Evolutionary conservation across 2,329 filamentous ascomycete genomes (phyloP).

Genomic region (Hirsutella thompsonii): DNA sequence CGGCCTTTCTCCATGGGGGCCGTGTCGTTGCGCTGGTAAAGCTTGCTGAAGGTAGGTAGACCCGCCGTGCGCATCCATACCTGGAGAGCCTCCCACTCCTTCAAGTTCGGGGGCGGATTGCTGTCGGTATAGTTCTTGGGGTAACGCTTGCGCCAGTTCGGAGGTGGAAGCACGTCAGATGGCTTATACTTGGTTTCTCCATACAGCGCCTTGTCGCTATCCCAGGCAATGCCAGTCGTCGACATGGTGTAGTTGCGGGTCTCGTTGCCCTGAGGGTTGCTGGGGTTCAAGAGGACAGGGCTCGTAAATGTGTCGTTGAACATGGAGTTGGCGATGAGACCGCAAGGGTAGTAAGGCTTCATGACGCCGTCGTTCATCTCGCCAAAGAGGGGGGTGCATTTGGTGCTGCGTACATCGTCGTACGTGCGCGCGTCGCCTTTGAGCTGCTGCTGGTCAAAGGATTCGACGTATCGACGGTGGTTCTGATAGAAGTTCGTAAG

Average conservation of each 20-base stretch:
- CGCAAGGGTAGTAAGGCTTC: slow-evolving; percentile 84
- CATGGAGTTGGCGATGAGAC: slow-evolving; percentile 87
- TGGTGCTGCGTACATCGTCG: slow-evolving; percentile 48
- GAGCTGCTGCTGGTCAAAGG: slow-evolving; percentile 72
- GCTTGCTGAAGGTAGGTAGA: slow-evolving; percentile 86
- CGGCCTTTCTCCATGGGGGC: slow-evolving; percentile 52
- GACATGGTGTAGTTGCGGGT: slow-evolving; percentile 59
- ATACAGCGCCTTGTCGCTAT: slow-evolving; percentile 70
- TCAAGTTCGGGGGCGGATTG: slow-evolving; percentile 57
- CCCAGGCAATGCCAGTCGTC: slow-evolving; percentile 74
- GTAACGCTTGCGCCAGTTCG: slow-evolving; percentile 68
- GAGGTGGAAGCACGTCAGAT: slow-evolving; percentile 62
- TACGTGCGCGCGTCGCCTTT: slow-evolving; percentile 52
- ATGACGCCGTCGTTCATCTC: slow-evolving; percentile 26
- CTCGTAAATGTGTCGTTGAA: slow-evolving; percentile 85
- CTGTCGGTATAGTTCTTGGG: slow-evolving; percentile 54
- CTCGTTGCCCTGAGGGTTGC: slow-evolving; percentile 13
- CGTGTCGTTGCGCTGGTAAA: slow-evolving; percentile 71
- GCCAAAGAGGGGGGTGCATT: slow-evolving; percentile 61
- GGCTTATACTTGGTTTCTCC: slow-evolving; percentile 52
- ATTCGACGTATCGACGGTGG: slow-evolving; percentile 89
- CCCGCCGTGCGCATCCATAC: slow-evolving; percentile 99
- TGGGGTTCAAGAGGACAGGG: slow-evolving; percentile 47
- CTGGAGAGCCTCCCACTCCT: slow-evolving; percentile 73
- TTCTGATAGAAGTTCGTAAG: slow-evolving; percentile 99